These are phyloP conservation scores for Grosmannia clavigera DNA, from an alignment of 2,329 filamentous ascomycete species.

Conservation along the genomic window DNA sequence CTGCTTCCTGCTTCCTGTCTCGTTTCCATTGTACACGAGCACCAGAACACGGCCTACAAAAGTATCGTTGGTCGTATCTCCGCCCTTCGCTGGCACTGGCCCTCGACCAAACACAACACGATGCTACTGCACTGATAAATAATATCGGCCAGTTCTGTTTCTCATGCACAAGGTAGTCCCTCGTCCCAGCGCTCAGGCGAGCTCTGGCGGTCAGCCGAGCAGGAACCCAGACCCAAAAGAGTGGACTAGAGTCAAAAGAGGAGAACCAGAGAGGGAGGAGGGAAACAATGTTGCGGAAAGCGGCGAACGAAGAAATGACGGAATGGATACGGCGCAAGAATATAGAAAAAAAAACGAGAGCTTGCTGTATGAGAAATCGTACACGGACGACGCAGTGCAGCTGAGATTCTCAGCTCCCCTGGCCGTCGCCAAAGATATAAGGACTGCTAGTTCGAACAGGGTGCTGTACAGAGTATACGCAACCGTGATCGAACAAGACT, in stretches of 20 bases:
- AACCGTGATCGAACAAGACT: not conserved
- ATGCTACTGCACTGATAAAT: not conserved
- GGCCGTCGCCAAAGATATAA: not conserved
- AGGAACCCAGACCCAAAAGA: not conserved
- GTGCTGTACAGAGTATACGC: not conserved
- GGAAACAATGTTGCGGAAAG: not conserved
- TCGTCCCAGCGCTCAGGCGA: not conserved
- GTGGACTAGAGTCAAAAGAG: not conserved
- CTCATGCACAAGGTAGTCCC: not conserved
- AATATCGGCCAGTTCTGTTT: not conserved
- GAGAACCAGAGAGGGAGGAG: not conserved
- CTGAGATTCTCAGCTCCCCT: not conserved
- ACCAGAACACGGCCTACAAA: not conserved
- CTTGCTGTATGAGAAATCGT: not conserved
- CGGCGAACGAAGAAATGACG: not conserved
- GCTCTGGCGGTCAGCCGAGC: not conserved
- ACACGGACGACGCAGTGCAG: not conserved
- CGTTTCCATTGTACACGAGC: not conserved
- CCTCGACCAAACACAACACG: not conserved
- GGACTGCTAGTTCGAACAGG: not conserved
- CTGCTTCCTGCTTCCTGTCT: not conserved
- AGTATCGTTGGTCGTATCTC: no score
- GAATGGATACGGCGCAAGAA: not conserved
- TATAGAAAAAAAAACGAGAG: not conserved
- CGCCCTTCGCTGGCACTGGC: not conserved